These are phyloP conservation scores for Debaryomycetaceae sp. DNA, from an alignment of 1,139 yeast genomes.

Conservation along the genomic window DNA sequence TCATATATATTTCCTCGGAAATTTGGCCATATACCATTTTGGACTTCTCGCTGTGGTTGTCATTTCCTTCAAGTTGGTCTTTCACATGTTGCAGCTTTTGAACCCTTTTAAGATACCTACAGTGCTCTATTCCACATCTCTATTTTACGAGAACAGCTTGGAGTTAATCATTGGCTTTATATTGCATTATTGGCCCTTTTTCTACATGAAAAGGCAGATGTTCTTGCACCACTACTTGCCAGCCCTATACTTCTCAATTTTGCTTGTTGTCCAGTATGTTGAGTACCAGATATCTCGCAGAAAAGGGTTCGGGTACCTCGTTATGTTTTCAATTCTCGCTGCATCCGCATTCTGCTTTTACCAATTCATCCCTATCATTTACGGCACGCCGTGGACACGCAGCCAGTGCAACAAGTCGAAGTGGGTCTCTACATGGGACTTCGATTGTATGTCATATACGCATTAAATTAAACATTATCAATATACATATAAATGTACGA, in stretches of 20 bases:
- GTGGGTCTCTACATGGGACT: conserved; percentile 37
- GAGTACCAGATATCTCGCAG: conserved; percentile 27
- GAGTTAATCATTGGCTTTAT: conserved; percentile 32
- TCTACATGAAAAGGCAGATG: conserved; percentile 28
- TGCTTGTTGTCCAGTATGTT: conserved; percentile 27
- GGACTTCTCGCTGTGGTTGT: conserved; percentile 21
- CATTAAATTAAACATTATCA: conserved; percentile 3
- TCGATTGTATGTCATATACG: conserved; percentile 24
- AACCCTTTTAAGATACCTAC: conserved; percentile 29
- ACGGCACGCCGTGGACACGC: conserved; percentile 33
- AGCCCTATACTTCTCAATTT: conserved; percentile 32
- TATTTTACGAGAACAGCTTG: conserved; percentile 21
- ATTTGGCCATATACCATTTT: conserved; percentile 28
- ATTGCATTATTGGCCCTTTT: conserved; percentile 35
- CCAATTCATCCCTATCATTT: conserved; percentile 28
- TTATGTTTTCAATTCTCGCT: conserved; percentile 13
- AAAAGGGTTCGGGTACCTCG: conserved; percentile 13
- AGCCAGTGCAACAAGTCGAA: conserved; percentile 21
- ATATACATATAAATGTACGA: not conserved
- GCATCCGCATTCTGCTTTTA: conserved; percentile 17
- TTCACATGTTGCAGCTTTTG: conserved; percentile 20
- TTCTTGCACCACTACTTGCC: conserved; percentile 41
- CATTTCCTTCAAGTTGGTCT: conserved; percentile 15
- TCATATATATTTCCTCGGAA: conserved; percentile 36
- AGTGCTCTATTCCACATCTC: conserved; percentile 10